Evolutionary conservation across 768 basidiomycete genomes (phyloP), one percentile per base, ranked within the genome.

Genomic region (Macrocybe gigantea): DNA sequence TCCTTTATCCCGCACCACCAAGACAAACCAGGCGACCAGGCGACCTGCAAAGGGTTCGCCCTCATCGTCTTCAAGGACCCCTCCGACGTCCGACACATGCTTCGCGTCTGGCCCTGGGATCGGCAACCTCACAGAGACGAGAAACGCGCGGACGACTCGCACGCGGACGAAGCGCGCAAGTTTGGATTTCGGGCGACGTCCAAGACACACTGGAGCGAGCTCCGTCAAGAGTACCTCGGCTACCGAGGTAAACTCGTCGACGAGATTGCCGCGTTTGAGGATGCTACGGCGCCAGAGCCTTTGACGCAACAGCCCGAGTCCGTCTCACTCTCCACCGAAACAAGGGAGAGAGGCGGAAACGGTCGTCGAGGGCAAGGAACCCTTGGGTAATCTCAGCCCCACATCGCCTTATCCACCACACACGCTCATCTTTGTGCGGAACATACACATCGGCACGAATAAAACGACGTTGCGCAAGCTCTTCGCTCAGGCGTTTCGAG

Each of bases 41-140:
- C 83, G 2, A 76, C 73, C 46, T 83, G 76, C 62, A 90, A 85
- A 68, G 85, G 85, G 1, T 91, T 90, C 52, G 86, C 87, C 0
- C 75, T 92, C 30, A 66, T 91, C 46, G 79, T 79, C 0, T 66
- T 91, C 38, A 61, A 68, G 2, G 49, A 63, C 5, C 33, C 58
- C 1, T 60, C 65, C 1, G 72, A 79, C 22, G 70, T 65, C 2
- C 62, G 73, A 6, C 50, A 59, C 1, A 50, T 91, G 0, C 60
- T 80, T 1, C 35, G 63, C 0, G 55, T 56, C 15, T 92, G 85
- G 83, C 80, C 82, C 5, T 92, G 89, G 86, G 61, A 69, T 37
- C 15, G n/a, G 11, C 34, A 30, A 9, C 32, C 34, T 33, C 38
- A 34, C 39, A 30, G 35, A 36, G 29, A 33, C 9, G 33, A 33